Evolutionary conservation across 371 early-diverging fungal genomes (phyloP), one percentile per base, ranked within the genome.

Genomic region (Thermomucor indicae-seudaticae): DNA sequence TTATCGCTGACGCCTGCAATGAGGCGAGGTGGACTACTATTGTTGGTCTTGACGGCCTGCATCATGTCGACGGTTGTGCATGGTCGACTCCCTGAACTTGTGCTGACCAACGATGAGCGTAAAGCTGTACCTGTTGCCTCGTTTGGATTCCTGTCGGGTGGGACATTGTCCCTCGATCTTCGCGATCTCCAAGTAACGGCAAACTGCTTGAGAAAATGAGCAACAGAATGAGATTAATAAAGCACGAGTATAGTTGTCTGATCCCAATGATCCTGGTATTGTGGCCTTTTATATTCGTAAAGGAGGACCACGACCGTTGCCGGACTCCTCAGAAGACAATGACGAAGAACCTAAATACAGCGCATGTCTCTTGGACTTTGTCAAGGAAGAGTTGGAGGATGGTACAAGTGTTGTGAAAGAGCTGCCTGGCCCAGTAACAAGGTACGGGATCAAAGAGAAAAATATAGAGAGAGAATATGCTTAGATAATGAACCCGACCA

Each of bases 81-180:
- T 25, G 43, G 41, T 0, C 37, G 48, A 38, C 23, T 27, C 5
- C 74, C 75, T 3, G 66, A 67, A 41, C 53, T 79, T 6, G 35
- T 67, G 12, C 55, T 79, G 25, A 50, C 62, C 30, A 44, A 72
- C 8, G 79, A 79, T 56, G 62, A 62, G 31, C 67, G 79, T 6
- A 58, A 52, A 14, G 44, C 66, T 16, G 50, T 79, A 22, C 55
- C 50, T 37, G 72, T 73, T 6, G 78, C 76, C 6, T 56, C 67
- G 17, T 80, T 80, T 53, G 80, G 80, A 0, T 80, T 77, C 49
- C 58, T 80, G 17, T 20, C 72, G 2, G 76, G 78, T 22, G 80
- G 75, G 1, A 53, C 54, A 30, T 58, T 80, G 1, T 58, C 64
- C 14, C 56, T 77, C 37, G 35, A 66, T 35, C 56, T 77, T 4